Conservation (phyloP, 768 basidiomycete genomes). For the Daedalea quercina region DNA sequence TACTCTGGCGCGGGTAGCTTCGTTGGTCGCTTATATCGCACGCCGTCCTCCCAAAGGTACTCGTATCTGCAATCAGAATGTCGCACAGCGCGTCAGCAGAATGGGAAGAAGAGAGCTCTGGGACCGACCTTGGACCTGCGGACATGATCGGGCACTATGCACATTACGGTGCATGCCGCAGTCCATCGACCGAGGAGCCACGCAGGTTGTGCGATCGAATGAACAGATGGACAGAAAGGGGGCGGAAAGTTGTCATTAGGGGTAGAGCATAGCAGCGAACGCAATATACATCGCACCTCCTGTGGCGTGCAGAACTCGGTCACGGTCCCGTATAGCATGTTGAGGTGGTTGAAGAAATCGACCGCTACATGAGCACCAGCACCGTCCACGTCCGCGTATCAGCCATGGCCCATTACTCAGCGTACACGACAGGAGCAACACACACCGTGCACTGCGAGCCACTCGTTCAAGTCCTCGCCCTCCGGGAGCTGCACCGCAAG, state of each 20-base stretch:
- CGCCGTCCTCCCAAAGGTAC: conserved; percentile 91
- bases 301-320: conserved; percentile 96
- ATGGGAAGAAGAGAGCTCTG: background rate
- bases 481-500: conserved; percentile 91
- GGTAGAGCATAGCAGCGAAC: background rate
- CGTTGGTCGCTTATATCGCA: conserved; percentile 82
- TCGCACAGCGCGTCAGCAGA: background rate
- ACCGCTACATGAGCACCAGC: conserved; percentile 53
- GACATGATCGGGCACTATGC: conserved; percentile 92
- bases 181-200: background rate
- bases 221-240: too few relatives aligned
- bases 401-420: background rate
- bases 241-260: background rate
- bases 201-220: background rate
- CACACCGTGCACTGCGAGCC: conserved; percentile 98
- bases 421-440: background rate
- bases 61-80: conserved; percentile 60
- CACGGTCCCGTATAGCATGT: conserved; percentile 98
- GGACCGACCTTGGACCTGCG: conserved; percentile 78
- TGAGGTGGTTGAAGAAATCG: conserved; percentile 99
- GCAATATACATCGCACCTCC: conserved; percentile 49
- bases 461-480: conserved; percentile 95
- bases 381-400: background rate
- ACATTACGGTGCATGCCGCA: background rate
- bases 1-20: conserved; percentile 95